Evolutionary conservation across 805 yeast genomes (phyloP), one percentile per base, ranked within the genome.

Genomic region (Saccharomycopsis selenospora): DNA sequence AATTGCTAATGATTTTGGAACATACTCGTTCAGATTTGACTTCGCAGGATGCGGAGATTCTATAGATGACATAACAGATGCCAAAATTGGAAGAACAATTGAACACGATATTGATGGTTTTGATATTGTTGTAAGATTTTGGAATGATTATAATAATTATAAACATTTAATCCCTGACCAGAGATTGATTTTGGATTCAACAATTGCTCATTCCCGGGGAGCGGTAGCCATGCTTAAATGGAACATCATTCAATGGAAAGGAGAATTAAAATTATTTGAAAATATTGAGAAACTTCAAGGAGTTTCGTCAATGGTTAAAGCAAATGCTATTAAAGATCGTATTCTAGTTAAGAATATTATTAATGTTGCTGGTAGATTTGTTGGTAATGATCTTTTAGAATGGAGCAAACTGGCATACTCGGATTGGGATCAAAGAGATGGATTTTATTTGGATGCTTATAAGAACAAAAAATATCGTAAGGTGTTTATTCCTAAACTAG

Each of bases 41-140:
- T 89, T 90, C 58, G 71, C 96, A 48, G 85, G 83, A 4, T 82
- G 93, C 62, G 98, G 97, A 1, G 78, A 75, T 49, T 85, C 95
- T 2, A 27, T 27, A 13, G 24, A 7, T 3, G 43, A 41, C 4
- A 26, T 36, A 13, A 33, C 10, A 20, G 61, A 59, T 30, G 50
- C 50, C 0, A 45, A 30, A 1, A 43, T 45, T 1, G 91, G 90
- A 0, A 70, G 96, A 46, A 65, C 73, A 0, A 60, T 89, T 3
- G 63, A 60, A 0, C 81, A 77, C 50, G 97, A 90, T 62, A 54
- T 80, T 2, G 80, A 76, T 41, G 96, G 90, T 62, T 67, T 87
- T 38, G 78, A 74, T 22, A 58, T 68, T 0, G 72, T 76, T 11
- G 64, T 67, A 40, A 61, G 66, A 22, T 71, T 65, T 50, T 58